Evolutionary conservation across 768 basidiomycete genomes (phyloP).

Genomic region (Tricholoma terreum): DNA sequence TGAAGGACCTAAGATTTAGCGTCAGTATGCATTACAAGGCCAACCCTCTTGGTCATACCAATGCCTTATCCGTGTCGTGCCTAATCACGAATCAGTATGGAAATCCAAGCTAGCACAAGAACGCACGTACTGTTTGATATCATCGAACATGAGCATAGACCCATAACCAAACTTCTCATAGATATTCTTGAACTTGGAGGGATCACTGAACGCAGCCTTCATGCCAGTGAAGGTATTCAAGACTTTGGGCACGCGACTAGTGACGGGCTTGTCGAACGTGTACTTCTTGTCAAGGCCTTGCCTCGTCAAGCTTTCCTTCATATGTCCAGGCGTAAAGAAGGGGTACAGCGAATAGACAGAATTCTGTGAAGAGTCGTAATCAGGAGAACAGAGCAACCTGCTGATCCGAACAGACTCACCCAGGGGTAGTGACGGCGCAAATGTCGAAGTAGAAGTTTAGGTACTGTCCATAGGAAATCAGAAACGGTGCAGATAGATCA

Average conservation of each 20-base stretch:
- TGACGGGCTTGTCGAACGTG: constrained; percentile 36
- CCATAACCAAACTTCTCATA: constrained; percentile 42
- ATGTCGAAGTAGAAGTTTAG: constrained; percentile 18
- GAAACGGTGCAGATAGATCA: not conserved
- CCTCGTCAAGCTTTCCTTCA: constrained; percentile 33
- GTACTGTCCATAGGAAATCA: constrained; percentile 7
- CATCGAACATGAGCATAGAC: constrained; percentile 39
- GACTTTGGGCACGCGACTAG: constrained; percentile 25
- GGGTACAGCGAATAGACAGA: constrained; percentile 17
- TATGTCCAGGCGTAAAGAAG: constrained; percentile 46
- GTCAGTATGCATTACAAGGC: not conserved
- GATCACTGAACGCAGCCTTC: constrained; percentile 33
- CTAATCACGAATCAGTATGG: constrained; percentile 10
- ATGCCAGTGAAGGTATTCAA: constrained; percentile 35
- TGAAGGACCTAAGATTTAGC: constrained; percentile 20
- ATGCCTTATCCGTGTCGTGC: constrained; percentile 30
- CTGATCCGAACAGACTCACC: constrained; percentile 5
- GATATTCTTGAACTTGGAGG: constrained; percentile 32
- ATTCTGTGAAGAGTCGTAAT: constrained; percentile 5
- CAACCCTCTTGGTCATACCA: not conserved
- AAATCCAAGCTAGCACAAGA: not conserved
- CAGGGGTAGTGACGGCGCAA: constrained; percentile 17
- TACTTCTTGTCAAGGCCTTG: constrained; percentile 40
- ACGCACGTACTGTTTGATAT: constrained; percentile 26
- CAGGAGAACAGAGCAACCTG: not conserved